Evolutionary conservation across 352 stramenopile genomes (phyloP).

Genomic region (Phytopythium montanum): DNA sequence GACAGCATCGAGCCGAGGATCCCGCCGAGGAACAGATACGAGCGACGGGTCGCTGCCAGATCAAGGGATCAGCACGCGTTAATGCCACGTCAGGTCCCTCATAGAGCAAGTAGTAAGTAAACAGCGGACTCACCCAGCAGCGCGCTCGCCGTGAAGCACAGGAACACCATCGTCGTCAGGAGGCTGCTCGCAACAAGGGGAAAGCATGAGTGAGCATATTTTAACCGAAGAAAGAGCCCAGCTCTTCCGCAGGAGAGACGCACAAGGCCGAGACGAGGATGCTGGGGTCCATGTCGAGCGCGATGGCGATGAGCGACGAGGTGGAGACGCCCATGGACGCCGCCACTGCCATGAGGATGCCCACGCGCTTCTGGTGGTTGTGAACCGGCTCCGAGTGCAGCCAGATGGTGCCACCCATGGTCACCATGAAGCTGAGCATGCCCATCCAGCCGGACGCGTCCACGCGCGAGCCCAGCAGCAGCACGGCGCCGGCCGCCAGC

Average conservation of each 20-base stretch:
- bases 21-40: conserved; percentile 82
- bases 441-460: conserved; percentile 37
- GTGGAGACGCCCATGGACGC: conserved; percentile 68
- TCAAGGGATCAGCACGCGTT: neutral
- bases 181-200: conserved; percentile 23
- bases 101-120: no score
- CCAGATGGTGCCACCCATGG: conserved; percentile 54
- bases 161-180: conserved; percentile 78
- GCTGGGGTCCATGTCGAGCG: conserved; percentile 67
- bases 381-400: conserved; percentile 52
- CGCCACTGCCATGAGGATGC: conserved; percentile 64
- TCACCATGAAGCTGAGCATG: conserved; percentile 35
- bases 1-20: conserved; percentile 68
- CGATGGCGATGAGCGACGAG: conserved; percentile 68
- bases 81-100: neutral
- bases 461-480: conserved; percentile 33
- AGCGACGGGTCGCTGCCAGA: conserved; percentile 56
- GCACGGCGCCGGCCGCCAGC: conserved; percentile 31
- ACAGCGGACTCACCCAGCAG: conserved; percentile 60
- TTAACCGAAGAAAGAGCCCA: neutral
- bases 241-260: conserved; percentile 5
- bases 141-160: conserved; percentile 82
- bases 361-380: conserved; percentile 54
- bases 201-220: neutral
- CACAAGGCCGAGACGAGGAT: conserved; percentile 82